Evolutionary conservation across 108 stramenopile genomes (phyloP).

Genomic region (Pinguiococcus pyrenoidosus): DNA sequence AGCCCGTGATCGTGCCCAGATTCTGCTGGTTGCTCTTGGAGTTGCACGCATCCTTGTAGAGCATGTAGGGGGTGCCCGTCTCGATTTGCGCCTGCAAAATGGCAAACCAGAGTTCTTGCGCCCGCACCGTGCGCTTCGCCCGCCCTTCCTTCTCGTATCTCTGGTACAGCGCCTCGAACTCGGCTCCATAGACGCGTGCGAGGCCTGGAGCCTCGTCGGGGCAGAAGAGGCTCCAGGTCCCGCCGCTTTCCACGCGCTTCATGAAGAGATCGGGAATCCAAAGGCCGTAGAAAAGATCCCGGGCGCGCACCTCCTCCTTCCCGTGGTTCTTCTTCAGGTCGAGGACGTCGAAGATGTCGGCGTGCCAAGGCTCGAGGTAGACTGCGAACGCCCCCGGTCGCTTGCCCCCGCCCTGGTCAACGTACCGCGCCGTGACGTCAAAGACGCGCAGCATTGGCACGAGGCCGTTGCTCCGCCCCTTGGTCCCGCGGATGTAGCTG

Average conservation of each 20-base stretch:
- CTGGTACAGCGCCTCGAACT: conserved; percentile 82
- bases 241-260: conserved; percentile 83
- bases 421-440: conserved; percentile 96
- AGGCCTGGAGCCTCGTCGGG: conserved; percentile 93
- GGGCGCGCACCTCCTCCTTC: conserved; percentile 85
- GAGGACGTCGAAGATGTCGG: conserved; percentile 87
- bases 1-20: conserved; percentile 90
- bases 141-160: conserved; percentile 84
- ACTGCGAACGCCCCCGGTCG: conserved; percentile 90
- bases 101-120: conserved; percentile 94
- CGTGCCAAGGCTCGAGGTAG: conserved; percentile 99
- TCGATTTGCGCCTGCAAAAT: conserved; percentile 95
- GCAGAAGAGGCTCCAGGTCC: conserved; percentile 81
- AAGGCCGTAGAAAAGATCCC: conserved; percentile 94
- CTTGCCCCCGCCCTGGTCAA: conserved; percentile 94
- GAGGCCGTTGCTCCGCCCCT: conserved; percentile 94
- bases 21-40: conserved; percentile 95
- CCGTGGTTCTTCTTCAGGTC: conserved; percentile 98
- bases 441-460: conserved; percentile 99
- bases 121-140: conserved; percentile 73
- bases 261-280: conserved; percentile 99
- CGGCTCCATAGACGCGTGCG: conserved; percentile 67
- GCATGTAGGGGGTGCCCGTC: conserved; percentile 99
- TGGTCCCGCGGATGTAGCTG: conserved; percentile 92
- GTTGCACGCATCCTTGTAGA: conserved; percentile 98